Evolutionary conservation across 2,329 filamentous ascomycete genomes (phyloP).

Genomic region (Penicillium sp.): DNA sequence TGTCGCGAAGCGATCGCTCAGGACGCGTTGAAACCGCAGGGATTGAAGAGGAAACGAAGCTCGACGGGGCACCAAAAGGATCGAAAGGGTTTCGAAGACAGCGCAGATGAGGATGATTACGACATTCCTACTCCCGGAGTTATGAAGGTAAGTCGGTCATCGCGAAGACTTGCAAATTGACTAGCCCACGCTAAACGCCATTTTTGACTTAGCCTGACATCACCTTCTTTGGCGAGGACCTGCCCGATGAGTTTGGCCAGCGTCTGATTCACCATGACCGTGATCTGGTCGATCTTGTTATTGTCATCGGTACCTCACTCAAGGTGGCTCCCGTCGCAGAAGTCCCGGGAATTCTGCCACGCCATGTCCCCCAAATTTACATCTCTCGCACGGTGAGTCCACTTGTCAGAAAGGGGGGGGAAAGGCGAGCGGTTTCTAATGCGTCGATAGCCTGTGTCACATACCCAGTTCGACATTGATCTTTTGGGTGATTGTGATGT

Average conservation of each 20-base stretch:
- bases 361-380: slow-evolving; percentile 82
- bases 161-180: neutral
- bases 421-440: neutral
- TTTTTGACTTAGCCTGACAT: slow-evolving; percentile 65
- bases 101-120: slow-evolving; percentile 55
- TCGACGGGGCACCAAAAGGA: slow-evolving; percentile 44
- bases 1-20: slow-evolving; percentile 55
- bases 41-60: slow-evolving; percentile 49
- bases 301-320: slow-evolving; percentile 92
- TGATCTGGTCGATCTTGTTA: slow-evolving; percentile 75
- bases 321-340: slow-evolving; percentile 95
- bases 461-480: slow-evolving; percentile 95
- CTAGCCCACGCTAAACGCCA: slow-evolving; percentile 6
- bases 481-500: slow-evolving; percentile 92
- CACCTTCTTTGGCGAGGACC: slow-evolving; percentile 90
- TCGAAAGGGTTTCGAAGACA: slow-evolving; percentile 52
- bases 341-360: slow-evolving; percentile 72
- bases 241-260: slow-evolving; percentile 75
- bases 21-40: slow-evolving; percentile 39
- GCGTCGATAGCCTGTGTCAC: slow-evolving; percentile 58
- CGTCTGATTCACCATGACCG: slow-evolving; percentile 77
- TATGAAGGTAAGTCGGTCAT: slow-evolving; percentile 56
- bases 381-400: slow-evolving; percentile 65
- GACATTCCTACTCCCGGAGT: slow-evolving; percentile 65
- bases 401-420: neutral